Percentiles rank a stretch among this genome's conserved stretches.
phyloP scores from a whole-genome alignment of 2,329 filamentous ascomycete species.

The Epichloe sylvatica region DNA sequence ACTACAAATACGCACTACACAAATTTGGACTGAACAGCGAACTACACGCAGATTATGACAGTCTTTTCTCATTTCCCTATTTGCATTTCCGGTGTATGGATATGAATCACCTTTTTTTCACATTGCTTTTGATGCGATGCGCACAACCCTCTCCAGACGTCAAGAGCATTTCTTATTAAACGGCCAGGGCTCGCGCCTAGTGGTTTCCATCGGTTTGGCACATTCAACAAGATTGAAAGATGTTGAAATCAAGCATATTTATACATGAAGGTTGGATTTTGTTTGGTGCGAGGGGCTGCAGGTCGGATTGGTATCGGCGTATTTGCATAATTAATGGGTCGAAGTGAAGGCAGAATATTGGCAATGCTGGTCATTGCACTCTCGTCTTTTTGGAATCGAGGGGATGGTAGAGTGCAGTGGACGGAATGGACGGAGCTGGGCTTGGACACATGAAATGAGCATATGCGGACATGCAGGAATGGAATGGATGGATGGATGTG shows the following conservation, averaged over 20 bases:
- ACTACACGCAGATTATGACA: not conserved
- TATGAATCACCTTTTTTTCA: not conserved
- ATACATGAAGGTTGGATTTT: not conserved
- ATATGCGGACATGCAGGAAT: not conserved
- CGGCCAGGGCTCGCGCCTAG: not conserved
- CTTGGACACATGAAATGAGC: not conserved
- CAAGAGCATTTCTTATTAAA: not conserved
- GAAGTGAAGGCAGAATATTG: not conserved
- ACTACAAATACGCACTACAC: not conserved
- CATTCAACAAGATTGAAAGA: not conserved
- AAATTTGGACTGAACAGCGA: not conserved
- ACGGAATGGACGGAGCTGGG: not conserved
- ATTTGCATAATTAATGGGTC: not conserved
- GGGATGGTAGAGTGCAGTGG: slow-evolving; percentile 1
- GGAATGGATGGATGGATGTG: not conserved
- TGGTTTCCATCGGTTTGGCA: not conserved
- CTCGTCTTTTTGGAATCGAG: slow-evolving; percentile 1
- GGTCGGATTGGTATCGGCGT: not conserved
- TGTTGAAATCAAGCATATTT: not conserved
- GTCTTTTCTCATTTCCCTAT: not conserved
- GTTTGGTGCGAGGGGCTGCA: not conserved
- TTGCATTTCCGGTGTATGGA: not conserved
- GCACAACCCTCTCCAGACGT: too few relatives aligned
- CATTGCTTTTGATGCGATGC: not conserved
- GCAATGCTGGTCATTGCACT: slow-evolving; percentile 7